Base-by-base conservation (phyloP, 2,329 filamentous ascomycete species). In the Capronia americana region DNA sequence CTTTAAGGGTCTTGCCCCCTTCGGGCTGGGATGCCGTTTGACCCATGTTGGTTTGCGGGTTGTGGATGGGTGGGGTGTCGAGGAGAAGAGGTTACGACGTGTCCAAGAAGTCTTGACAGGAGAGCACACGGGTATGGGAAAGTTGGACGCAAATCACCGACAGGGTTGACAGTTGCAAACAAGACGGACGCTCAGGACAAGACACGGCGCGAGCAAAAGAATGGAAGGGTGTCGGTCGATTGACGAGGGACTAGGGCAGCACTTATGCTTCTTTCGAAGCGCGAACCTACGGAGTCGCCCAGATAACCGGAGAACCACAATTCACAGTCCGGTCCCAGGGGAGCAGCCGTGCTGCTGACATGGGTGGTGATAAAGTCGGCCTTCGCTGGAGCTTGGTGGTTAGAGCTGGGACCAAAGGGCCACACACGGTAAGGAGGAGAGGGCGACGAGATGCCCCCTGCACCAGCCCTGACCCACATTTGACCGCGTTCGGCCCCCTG, bases 21-120 rank as follows among this genome's bases (percentile, higher is more conserved):
- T 61, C 63, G 50, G 70, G 70, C 56, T 71, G 65, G 7, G 70
- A 72, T 50, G 70, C 69, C 50, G 65, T 66, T 53, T 72, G 70
- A 57, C 70, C 70, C 70, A 72, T 72, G 4, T 23, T 65, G 50
- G 41, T 14, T 56, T n/a, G 28, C 14, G 38, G 53, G 14, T 30
- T 26, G 17, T 41, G 32, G 24, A 23, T 24, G 3, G 26, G 24
- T 38, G 23, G 50, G 6, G 50, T 41, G 23, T 20, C 7, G n/a
- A 23, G 38, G 30, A 34, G 38, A 23, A n/a, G 38, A 34, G 38
- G 14, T 8, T 2, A n/a, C 14, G 38, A 44, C 38, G 38, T 8
- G 34, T 23, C 44, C 8, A 53, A 24, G 30, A 1, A 24, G 32
- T 23, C 44, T 54, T 46, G 34, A 32, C 23, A 23, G 17, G 24